These are phyloP conservation scores for Starmerella powellii DNA, from an alignment of 805 yeast species.

Conservation along the genomic window DNA sequence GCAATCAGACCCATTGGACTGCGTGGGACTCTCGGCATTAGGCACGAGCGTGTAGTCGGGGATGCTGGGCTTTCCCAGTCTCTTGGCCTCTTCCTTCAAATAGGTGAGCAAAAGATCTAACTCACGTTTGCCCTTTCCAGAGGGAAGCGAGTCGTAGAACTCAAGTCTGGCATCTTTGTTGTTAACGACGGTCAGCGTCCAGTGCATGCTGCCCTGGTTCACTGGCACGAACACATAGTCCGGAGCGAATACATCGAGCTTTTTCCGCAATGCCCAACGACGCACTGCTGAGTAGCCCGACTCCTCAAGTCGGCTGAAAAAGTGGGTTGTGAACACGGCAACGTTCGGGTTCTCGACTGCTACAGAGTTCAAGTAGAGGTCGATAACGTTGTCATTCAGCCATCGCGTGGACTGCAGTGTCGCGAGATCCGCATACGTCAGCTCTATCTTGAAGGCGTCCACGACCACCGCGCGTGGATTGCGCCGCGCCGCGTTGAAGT, in stretches of 20 bases:
- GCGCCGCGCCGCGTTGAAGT: constrained; percentile 55
- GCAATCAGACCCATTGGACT: constrained; percentile 83
- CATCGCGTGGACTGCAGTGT: constrained; percentile 63
- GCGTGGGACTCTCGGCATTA: constrained; percentile 56
- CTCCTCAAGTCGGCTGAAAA: constrained; percentile 55
- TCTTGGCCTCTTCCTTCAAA: constrained; percentile 53
- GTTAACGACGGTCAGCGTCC: constrained; percentile 81
- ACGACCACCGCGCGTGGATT: constrained; percentile 58
- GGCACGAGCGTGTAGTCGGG: constrained; percentile 23
- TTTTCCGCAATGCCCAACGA: constrained; percentile 72
- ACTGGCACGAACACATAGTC: constrained; percentile 70
- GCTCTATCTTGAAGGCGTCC: constrained; percentile 62
- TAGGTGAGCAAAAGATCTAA: constrained; percentile 45
- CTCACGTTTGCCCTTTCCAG: constrained; percentile 27
- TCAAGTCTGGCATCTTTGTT: constrained; percentile 44
- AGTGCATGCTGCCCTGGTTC: constrained; percentile 72
- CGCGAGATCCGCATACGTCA: constrained; percentile 54
- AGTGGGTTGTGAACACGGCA: constrained; percentile 79
- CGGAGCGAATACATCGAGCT: constrained; percentile 49
- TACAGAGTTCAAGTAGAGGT: constrained; percentile 47
- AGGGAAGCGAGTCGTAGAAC: constrained; percentile 63
- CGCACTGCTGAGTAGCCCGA: constrained; percentile 74
- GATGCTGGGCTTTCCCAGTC: constrained; percentile 30
- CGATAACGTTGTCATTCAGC: constrained; percentile 88
- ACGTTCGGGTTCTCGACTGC: constrained; percentile 37